Conservation (phyloP, 2,329 filamentous ascomycete species). For the Ophiostoma pallidulum region DNA sequence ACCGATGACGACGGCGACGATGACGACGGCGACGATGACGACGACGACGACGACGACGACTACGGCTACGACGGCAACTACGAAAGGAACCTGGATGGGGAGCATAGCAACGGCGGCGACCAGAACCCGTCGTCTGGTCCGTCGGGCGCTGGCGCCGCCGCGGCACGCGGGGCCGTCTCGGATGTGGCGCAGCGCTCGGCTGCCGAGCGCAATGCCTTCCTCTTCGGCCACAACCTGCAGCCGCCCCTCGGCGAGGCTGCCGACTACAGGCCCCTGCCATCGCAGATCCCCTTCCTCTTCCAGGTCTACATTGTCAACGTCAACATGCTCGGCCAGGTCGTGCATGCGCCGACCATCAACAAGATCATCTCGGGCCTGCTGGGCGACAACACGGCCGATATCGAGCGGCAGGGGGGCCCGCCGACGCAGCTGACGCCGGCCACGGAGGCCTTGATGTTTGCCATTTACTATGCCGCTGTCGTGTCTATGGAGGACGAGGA, state of each 20-base stretch:
- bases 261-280: conserved; percentile 41
- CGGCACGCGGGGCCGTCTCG: no score
- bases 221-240: conserved; percentile 38
- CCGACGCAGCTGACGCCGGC: conserved; percentile 26
- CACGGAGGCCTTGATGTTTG: conserved; percentile 45
- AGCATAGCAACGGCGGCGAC: no score
- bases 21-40: conserved; percentile 20
- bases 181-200: conserved; percentile 33
- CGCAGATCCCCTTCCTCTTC: conserved; percentile 44
- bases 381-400: conserved; percentile 3
- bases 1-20: conserved; percentile 26
- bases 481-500: conserved; percentile 50
- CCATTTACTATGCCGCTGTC: conserved; percentile 47
- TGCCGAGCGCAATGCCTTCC: conserved; percentile 39
- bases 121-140: no score
- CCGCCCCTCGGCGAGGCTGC: conserved; percentile 19
- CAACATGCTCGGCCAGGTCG: conserved; percentile 33
- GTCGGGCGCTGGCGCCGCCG: neutral
- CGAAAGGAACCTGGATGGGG: no score
- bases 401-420: neutral
- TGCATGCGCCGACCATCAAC: conserved; percentile 37
- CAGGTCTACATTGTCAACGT: conserved; percentile 42
- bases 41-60: conserved; percentile 21
- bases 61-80: no score
- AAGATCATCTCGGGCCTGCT: conserved; percentile 25